phyloP scores from a whole-genome alignment of 164 flowering plant species.

The Macadamia integrifolia region DNA sequence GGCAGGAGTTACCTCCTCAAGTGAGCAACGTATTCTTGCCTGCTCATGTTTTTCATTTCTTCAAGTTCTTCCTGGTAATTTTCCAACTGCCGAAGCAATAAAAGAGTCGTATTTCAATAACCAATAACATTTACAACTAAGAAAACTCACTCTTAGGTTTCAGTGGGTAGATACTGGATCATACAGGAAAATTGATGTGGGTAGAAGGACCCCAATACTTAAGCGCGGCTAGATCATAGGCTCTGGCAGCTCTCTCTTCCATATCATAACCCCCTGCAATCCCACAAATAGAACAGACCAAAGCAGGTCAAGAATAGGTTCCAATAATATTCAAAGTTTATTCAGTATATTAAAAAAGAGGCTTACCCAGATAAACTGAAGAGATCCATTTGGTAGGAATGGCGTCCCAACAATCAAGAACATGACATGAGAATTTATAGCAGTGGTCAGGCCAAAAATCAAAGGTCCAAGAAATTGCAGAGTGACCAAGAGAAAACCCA shows the following conservation, averaged over 20 bases:
- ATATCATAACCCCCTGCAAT: constrained; percentile 78
- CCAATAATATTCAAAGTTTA: not conserved
- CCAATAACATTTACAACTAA: not conserved
- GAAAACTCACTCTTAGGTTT: not conserved
- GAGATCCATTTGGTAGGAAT: constrained; percentile 19
- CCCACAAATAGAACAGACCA: constrained; percentile 1
- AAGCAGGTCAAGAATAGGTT: not conserved
- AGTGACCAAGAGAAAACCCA: constrained; percentile 10
- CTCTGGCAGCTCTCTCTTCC: constrained; percentile 94
- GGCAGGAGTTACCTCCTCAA: constrained; percentile 53
- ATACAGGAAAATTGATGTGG: constrained; percentile 75
- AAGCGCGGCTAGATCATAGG: constrained; percentile 88
- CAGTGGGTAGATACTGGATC: not conserved
- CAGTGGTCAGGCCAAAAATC: constrained; percentile 26
- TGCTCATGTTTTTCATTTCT: constrained; percentile 89
- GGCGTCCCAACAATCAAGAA: constrained; percentile 23
- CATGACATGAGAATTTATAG: constrained; percentile 21
- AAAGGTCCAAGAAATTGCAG: constrained; percentile 11
- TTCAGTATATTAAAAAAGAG: not conserved
- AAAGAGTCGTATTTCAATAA: not conserved
- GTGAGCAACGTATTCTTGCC: constrained; percentile 85
- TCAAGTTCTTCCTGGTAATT: constrained; percentile 62
- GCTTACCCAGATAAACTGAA: constrained; percentile 47
- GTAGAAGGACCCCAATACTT: constrained; percentile 93
- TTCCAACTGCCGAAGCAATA: constrained; percentile 43